Evolutionary conservation across 176 grass and related monocot species (phyloP).

Genomic region (Neostapfia colusana): DNA sequence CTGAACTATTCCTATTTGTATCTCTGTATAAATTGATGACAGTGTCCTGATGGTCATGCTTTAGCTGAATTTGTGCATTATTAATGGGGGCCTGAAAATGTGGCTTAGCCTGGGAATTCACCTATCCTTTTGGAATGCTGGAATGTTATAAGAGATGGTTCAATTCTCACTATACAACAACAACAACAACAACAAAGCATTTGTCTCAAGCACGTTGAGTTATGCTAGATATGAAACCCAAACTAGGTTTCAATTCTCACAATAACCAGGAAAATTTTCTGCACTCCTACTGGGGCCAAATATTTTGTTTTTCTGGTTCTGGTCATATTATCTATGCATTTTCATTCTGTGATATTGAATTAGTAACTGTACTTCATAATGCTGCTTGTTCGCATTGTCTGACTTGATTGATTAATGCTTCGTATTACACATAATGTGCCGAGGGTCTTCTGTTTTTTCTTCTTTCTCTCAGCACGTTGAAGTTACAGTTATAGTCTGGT

Average conservation of each 20-base stretch:
- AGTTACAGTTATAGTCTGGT: background rate
- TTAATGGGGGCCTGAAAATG: background rate
- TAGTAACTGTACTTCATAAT: background rate
- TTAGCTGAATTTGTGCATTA: background rate
- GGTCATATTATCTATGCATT: background rate
- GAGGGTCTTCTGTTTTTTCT: background rate
- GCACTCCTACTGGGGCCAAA: background rate
- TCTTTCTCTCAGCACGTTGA: background rate
- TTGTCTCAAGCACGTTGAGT: too few species aligned
- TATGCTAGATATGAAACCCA: too few species aligned
- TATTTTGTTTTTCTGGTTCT: background rate
- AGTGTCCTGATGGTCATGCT: background rate
- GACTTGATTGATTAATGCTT: background rate
- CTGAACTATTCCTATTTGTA: background rate
- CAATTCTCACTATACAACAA: background rate
- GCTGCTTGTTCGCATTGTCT: background rate
- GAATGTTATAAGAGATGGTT: background rate
- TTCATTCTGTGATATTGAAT: background rate
- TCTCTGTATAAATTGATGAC: background rate
- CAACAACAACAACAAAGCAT: too few species aligned
- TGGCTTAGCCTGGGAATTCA: background rate
- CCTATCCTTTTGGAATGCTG: background rate
- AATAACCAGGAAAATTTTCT: background rate
- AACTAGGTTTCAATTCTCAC: background rate
- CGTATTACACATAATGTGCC: background rate